Evolutionary conservation across 2,329 filamentous ascomycete genomes (phyloP).

Genomic region (Rachicladosporium sp.): DNA sequence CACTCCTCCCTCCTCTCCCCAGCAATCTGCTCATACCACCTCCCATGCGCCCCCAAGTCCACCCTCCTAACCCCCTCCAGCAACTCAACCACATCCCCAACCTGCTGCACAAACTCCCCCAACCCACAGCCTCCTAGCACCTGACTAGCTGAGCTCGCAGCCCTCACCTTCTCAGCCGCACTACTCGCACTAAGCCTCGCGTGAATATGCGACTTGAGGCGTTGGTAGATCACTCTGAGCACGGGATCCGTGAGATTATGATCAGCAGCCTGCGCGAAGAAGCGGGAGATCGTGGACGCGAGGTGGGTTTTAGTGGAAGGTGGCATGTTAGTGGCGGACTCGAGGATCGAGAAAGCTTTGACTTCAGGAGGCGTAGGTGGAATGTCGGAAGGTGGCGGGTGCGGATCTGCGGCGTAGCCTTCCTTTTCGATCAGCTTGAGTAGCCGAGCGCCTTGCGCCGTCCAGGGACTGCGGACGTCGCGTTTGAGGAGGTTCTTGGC

Average conservation of each 20-base stretch:
- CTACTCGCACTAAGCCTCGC: constrained; percentile 52
- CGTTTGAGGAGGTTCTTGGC: constrained; percentile 75
- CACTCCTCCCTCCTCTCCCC: too few relatives aligned
- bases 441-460: constrained; percentile 58
- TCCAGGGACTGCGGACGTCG: constrained; percentile 67
- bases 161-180: constrained; percentile 57
- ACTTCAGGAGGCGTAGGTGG: constrained; percentile 16
- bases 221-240: constrained; percentile 54
- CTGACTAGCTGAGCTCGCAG: constrained; percentile 56
- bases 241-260: constrained; percentile 46
- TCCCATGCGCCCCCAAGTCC: constrained; percentile 41
- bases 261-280: constrained; percentile 39
- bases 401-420: constrained; percentile 34
- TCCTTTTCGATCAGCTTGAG: constrained; percentile 54
- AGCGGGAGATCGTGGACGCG: constrained; percentile 33
- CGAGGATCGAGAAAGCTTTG: constrained; percentile 36
- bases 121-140: constrained; percentile 57
- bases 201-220: constrained; percentile 55
- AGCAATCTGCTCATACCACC: constrained; percentile 13
- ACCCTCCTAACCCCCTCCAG: constrained; percentile 53
- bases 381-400: constrained; percentile 4
- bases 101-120: constrained; percentile 59
- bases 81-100: constrained; percentile 58
- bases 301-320: constrained; percentile 33
- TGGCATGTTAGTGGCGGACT: constrained; percentile 39